Base-by-base conservation (phyloP, 768 basidiomycete species). In the Pleurotus pulmonarius region DNA sequence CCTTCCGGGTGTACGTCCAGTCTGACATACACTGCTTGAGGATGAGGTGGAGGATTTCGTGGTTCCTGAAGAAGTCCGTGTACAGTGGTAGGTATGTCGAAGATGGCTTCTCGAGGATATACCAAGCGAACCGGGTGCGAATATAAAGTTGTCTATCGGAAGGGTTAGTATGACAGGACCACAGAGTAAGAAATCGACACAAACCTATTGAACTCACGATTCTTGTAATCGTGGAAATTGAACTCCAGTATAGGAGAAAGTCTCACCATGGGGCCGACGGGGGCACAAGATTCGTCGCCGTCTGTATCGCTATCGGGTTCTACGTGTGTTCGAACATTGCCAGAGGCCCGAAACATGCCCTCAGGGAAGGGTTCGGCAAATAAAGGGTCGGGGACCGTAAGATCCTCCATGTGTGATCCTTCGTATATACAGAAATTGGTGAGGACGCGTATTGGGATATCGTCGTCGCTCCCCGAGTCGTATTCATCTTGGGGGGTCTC, bases 71-170 rank as follows among this genome's bases (percentile, higher is more conserved):
- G 56, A 86, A 82, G 0, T 68, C 58, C 0, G 57, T 58, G 61
- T 75, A 88, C 52, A 75, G 79, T 0, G 72, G 67, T 12, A 51
- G 47, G 60, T 90, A 90, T 2, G 54, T 34, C 1, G 49, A 45
- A 0, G 81, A 75, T 0, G 88, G 85, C 1, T 59, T 57, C 9
- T 76, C 74, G 2, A 90, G 73, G 55, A 89, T 85, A 59, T 90
- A 90, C 88, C 88, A 90, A 0, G 87, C 86, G 65, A 69, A 65
- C 44, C 73, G 45, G 0, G 88, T 90, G 45, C 79, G 76, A 25
- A 90, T 67, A 58, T 85, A 90, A 2, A 89, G 78, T 58, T 83
- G 82, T 20, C 87, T 89, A 38, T 15, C 26, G 16, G 44, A 37
- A 49, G 43, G 9, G 25, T 44, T 22, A 3, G 12, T 5, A 39